A percentile compares a stretch with the other conserved stretches of the same genome.
Conservation (phyloP, 192 early-diverging fungal genomes). For the Umbelopsis isabellina region DNA sequence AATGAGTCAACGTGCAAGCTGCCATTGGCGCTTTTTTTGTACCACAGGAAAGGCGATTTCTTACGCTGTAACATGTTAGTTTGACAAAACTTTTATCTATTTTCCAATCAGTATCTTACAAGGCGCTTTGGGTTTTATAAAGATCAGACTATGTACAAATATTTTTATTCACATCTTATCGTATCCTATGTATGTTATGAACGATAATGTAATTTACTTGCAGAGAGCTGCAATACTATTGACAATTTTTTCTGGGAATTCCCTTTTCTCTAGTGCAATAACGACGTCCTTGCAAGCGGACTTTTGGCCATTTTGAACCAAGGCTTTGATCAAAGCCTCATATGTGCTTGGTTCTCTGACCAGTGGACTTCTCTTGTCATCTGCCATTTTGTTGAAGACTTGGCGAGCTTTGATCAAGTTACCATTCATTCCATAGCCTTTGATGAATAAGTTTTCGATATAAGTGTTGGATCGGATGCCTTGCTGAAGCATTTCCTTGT, state of each 20-base stretch:
- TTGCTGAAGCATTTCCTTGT: slow-evolving; percentile 44
- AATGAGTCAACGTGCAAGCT: slow-evolving; percentile 7
- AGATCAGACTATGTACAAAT: too few species aligned
- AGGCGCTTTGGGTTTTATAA: too few species aligned
- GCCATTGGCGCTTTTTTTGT: not conserved
- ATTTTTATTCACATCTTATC: too few species aligned
- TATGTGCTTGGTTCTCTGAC: slow-evolving; percentile 62
- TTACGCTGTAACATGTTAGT: too few species aligned
- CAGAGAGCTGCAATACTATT: slow-evolving; percentile 19
- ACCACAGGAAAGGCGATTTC: too few species aligned
- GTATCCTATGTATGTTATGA: too few species aligned
- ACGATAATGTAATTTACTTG: not conserved
- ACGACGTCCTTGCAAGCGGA: slow-evolving; percentile 43
- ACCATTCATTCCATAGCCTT: slow-evolving; percentile 51
- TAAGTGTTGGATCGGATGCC: slow-evolving; percentile 49
- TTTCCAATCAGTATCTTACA: too few species aligned
- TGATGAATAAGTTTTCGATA: slow-evolving; percentile 64
- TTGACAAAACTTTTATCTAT: too few species aligned
- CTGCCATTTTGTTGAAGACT: slow-evolving; percentile 55
- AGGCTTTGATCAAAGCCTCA: slow-evolving; percentile 60
- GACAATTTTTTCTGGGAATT: slow-evolving; percentile 47
- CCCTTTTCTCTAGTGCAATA: slow-evolving; percentile 38
- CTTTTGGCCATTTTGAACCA: slow-evolving; percentile 46
- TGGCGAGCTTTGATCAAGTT: slow-evolving; percentile 43
- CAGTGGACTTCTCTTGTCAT: slow-evolving; percentile 41